Base-by-base conservation (phyloP, 2,329 filamentous ascomycete genomes). In the Fonsecaea pedrosoi region DNA sequence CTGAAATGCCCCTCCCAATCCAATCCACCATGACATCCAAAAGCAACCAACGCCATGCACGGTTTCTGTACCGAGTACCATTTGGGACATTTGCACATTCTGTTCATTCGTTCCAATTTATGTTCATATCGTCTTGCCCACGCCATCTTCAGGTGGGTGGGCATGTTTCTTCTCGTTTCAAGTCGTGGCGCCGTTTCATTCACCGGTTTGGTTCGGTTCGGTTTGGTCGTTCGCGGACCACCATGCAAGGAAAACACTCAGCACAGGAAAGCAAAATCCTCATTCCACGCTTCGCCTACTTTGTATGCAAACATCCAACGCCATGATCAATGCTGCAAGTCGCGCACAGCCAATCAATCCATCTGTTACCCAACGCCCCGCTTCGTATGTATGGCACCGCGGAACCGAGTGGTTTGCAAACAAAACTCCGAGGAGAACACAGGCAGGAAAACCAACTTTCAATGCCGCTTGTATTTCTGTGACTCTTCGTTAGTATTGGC, bases 401-500 rank as follows among this genome's bases (percentile, higher is more conserved):
- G 45, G 45, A 50, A 30, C 45, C 9, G 45, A 30, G 18, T 25
- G 25, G 21, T 50, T 12, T 12, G 45, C 21, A 50, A 25, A 50
- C 45, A 25, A 50, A 50, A 25, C 25, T 21, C 40, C 40, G 40
- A 50, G n/a, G 13, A 45, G 38, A 10, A 37, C n/a, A 25, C 13
- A 10, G 42, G 34, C 45, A n/a, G 32, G 34, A 45, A 54, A 10
- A 5, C 12, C 9, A 18, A 50, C 30, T 4, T 32, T 67, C 48
- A 70, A 62, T 70, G 67, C n/a, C 69, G 63, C 56, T 70, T 70
- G 64, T 70, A 70, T 67, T 70, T 70, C 69, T 70, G 56, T 32
- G 21, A 9, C 48, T 30, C 40, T 13, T 18, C n/a, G 64, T 69
- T 35, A 71, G 64, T 45, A 42, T 30, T 42, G 54, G 10, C 4